Evolutionary conservation across 2,329 filamentous ascomycete genomes (phyloP).

Genomic region (Calonectria pseudoreteaudii): DNA sequence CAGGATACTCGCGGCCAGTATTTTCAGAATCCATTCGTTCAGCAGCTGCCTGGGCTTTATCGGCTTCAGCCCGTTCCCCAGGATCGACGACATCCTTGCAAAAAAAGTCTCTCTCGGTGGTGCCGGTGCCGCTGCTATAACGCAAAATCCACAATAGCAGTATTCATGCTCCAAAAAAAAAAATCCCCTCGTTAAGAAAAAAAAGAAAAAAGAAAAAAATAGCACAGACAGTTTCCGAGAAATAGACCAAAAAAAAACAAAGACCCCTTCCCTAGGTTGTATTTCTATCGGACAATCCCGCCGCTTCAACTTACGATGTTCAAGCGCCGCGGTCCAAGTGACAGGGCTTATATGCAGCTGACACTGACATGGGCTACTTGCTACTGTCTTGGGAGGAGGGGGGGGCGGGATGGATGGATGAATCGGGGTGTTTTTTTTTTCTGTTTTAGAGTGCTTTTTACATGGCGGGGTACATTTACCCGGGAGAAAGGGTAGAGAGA

Average conservation of each 20-base stretch:
- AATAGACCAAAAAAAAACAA: background rate
- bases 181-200: background rate
- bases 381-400: background rate
- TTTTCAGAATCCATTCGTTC: slow-evolving; percentile 18
- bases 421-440: background rate
- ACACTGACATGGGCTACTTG: slow-evolving; percentile 1
- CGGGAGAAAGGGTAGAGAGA: background rate
- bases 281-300: background rate
- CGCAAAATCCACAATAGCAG: background rate
- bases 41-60: slow-evolving; percentile 19
- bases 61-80: slow-evolving; percentile 9
- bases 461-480: slow-evolving; percentile 6
- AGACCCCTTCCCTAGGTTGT: background rate
- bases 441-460: no score
- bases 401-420: background rate
- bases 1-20: background rate
- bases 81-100: background rate
- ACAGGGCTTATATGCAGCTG: slow-evolving; percentile 9
- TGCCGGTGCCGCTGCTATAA: background rate
- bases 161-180: background rate
- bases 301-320: background rate
- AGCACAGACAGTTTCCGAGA: background rate
- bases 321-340: slow-evolving; percentile 1
- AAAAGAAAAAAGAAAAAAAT: no score
- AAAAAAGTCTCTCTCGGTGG: background rate